Base-by-base conservation (phyloP, 768 basidiomycete genomes). In the Butyriboletus loyo region DNA sequence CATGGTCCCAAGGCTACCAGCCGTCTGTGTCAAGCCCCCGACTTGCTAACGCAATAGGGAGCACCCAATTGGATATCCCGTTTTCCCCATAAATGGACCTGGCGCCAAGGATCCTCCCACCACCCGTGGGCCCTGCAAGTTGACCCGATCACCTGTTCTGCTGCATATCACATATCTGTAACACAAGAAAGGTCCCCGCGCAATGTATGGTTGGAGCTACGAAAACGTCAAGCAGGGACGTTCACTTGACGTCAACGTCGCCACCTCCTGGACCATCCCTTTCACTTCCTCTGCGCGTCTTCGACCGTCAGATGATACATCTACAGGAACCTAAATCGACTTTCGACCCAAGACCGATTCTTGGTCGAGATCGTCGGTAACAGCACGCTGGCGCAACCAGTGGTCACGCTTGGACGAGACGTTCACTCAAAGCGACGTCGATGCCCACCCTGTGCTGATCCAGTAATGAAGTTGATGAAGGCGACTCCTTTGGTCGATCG, bases 81-180 rank as follows among this genome's bases (percentile, higher is more conserved):
- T 11, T 13, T 47, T 54, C 5, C 54, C 59, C 0, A 14, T 27
- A 15, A n/a, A 38, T 0, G 4, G 61, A 62, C 14, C 61, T 56
- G 6, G 61, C 60, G 2, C 84, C 77, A 21, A 85, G 73, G 51
- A 86, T 81, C 19, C 77, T 70, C 1, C 84, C 79, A 11, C 80
- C 75, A 7, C 65, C n/a, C n/a, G n/a, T n/a, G n/a, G 65, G 0
- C 75, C 73, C 66, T 78, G 78, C n/a, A n/a, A n/a, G n/a, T n/a
- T n/a, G n/a, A n/a, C 7, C 64, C 52, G 21, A 83, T 73, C 85
- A 86, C 86, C 60, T 79, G 77, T 55, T 71, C 70, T 17, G 80
- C 83, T 3, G 83, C 85, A 54, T 83, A n/a, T n/a, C n/a, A n/a
- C n/a, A n/a, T n/a, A 75, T 42, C 83, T 81, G 45, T 83, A 85